Conservation (phyloP, 83 land plant genomes). For the Larix sibirica region DNA sequence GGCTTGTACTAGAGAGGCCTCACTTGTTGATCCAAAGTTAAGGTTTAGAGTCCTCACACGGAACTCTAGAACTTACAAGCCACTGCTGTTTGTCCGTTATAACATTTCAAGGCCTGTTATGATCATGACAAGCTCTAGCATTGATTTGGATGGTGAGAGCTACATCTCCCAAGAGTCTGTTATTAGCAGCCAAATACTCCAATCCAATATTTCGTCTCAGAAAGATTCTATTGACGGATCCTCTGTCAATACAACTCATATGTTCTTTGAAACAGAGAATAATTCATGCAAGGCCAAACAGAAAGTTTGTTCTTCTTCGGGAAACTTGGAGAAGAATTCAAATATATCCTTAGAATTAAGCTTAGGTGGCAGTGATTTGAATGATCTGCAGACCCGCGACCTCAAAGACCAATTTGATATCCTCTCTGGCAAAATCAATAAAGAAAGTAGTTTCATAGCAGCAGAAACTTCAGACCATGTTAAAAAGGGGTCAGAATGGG, state of each 20-base stretch:
- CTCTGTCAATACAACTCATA: background rate
- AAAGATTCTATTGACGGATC: background rate
- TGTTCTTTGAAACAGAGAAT: background rate
- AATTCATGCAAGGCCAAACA: too few species aligned
- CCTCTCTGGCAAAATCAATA: background rate
- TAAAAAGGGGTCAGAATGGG: too few species aligned
- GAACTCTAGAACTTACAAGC: too few species aligned
- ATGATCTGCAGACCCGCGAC: background rate
- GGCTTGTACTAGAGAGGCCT: too few species aligned
- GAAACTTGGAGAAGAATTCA: too few species aligned
- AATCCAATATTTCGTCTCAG: constrained; percentile 5
- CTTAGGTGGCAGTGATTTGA: background rate
- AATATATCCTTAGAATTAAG: background rate
- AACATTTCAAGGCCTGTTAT: too few species aligned
- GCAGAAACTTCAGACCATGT: background rate
- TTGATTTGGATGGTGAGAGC: background rate
- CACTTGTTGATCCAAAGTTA: too few species aligned
- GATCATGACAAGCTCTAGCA: background rate
- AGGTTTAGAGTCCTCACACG: too few species aligned
- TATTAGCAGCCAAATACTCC: background rate
- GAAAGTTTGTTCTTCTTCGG: too few species aligned
- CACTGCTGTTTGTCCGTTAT: too few species aligned
- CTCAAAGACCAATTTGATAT: background rate
- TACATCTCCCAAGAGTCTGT: background rate
- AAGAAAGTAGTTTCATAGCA: background rate